These are phyloP conservation scores for Penicillium sp. DNA, from an alignment of 2,329 filamentous ascomycete genomes.

Conservation along the genomic window DNA sequence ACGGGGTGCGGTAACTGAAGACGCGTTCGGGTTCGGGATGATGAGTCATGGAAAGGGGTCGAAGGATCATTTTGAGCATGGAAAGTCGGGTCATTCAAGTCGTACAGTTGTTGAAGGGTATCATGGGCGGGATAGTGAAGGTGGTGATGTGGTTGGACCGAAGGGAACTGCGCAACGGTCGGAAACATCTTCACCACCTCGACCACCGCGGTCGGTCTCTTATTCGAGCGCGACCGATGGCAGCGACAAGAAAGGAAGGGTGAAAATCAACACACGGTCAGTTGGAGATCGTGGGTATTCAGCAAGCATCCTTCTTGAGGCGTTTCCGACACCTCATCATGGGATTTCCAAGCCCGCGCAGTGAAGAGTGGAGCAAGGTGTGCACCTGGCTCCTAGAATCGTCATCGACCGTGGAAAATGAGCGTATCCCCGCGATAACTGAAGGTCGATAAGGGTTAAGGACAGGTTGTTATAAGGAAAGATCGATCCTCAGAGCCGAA, in stretches of 20 bases:
- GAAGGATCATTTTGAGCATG: constrained; percentile 31
- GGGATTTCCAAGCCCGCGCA: constrained; percentile 27
- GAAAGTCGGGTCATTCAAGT: constrained; percentile 32
- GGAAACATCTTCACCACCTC: constrained; percentile 51
- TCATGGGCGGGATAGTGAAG: constrained; percentile 38
- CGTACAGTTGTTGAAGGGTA: constrained; percentile 34
- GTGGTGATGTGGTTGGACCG: constrained; percentile 48
- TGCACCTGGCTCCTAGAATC: constrained; percentile 14
- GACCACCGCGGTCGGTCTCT: constrained; percentile 19
- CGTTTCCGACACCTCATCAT: constrained; percentile 53
- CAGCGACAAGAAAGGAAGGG: constrained; percentile 23
- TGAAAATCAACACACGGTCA: constrained; percentile 26
- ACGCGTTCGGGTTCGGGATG: constrained; percentile 37
- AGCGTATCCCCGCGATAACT: constrained; percentile 7
- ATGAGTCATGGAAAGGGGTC: constrained; percentile 32
- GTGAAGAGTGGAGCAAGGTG: constrained; percentile 5
- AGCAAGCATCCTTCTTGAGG: constrained; percentile 47
- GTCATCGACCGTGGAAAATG: constrained; percentile 14
- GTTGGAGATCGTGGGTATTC: constrained; percentile 32
- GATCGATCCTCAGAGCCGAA: constrained; percentile 17
- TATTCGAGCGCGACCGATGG: constrained; percentile 13
- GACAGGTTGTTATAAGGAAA: constrained; percentile 10
- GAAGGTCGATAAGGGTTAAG: constrained; percentile 9
- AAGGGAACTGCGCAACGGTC: constrained; percentile 50
- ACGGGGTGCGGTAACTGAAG: constrained; percentile 45